Percentiles rank a stretch among this genome's conserved stretches.
These are phyloP conservation scores for Tephrocybe sp. DNA, from an alignment of 768 basidiomycete genomes.

Conservation along the genomic window DNA sequence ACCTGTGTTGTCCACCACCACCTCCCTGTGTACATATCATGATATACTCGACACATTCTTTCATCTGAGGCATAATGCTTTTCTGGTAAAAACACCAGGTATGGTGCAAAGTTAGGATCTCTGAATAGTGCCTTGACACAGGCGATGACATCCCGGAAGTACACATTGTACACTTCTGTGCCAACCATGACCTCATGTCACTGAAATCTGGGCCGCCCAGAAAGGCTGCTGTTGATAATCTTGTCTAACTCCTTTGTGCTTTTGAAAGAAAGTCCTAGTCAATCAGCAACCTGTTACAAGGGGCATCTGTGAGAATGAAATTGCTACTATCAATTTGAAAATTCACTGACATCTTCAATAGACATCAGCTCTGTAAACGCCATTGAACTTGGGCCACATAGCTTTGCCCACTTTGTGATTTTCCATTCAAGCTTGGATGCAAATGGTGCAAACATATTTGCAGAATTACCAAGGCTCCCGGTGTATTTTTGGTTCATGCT, in stretches of 20 bases:
- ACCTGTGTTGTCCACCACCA: slow-evolving; percentile 50
- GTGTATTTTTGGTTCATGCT: too few relatives aligned
- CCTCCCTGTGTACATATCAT: slow-evolving; percentile 32
- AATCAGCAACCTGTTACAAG: too few relatives aligned
- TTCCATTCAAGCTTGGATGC: slow-evolving; percentile 35
- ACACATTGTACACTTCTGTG: slow-evolving; percentile 30
- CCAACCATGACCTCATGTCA: slow-evolving; percentile 25
- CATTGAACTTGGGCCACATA: slow-evolving; percentile 29
- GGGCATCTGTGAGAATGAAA: too few relatives aligned
- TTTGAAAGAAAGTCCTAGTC: too few relatives aligned
- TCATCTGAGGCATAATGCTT: slow-evolving; percentile 23
- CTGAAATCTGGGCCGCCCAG: slow-evolving; percentile 22
- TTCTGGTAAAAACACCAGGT: slow-evolving; percentile 30
- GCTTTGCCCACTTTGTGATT: slow-evolving; percentile 37
- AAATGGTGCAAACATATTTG: slow-evolving; percentile 30
- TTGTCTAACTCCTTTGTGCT: slow-evolving; percentile 23
- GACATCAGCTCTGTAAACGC: slow-evolving; percentile 34
- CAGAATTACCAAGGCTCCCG: too few relatives aligned
- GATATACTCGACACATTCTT: slow-evolving; percentile 26
- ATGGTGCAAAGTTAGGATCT: slow-evolving; percentile 26
- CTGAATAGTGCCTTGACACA: slow-evolving; percentile 31
- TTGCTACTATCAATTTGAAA: not conserved
- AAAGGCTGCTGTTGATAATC: slow-evolving; percentile 26
- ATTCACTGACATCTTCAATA: slow-evolving; percentile 25
- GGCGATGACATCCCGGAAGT: slow-evolving; percentile 30